Evolutionary conservation across 495 filamentous ascomycete species (phyloP), one percentile per base, ranked within the genome.

Genomic region (Penicillium lividum): DNA sequence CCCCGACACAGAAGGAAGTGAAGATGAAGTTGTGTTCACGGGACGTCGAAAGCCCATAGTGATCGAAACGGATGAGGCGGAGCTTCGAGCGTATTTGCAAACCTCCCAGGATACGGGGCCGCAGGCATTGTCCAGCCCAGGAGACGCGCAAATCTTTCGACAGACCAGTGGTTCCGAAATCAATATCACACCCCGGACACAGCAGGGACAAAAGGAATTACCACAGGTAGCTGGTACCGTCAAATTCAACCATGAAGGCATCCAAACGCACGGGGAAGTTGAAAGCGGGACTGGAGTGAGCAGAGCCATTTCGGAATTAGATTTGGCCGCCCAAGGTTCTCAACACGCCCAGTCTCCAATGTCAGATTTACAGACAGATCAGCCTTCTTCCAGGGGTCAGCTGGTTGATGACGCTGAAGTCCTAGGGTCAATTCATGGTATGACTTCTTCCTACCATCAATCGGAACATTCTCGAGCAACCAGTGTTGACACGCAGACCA

Each of bases 221-320:
- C 47, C 44, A 22, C 47, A 90, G 22, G 82, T 82, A 3, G 92
- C 96, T 65, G 94, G 95, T 61, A 87, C 92, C 53, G 84, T 82
- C 56, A 92, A 95, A 8, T 69, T 75, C 34, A 64, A 66, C 22
- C 66, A 75, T 29, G 65, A 68, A 25, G 15, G 55, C 30, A 42
- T 33, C n/a, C 54, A 54, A 27, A 29, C 55, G 28, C 46, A 57
- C 10, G 8, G 44, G 5, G 57, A 63, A 11, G 3, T 22, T 15
- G 53, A 60, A 45, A 56, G 46, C 6, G 63, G 58, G 3, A 66
- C 58, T 34, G 63, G 46, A 8, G 55, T 64, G 18, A 33, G 49
- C 44, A 51, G 55, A 44, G 43, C 36, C 8, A n/a, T 47, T 27
- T 40, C 30, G 33, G 51, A 56, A 16, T 38, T 52, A 15, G 46